Percentiles rank a stretch among this genome's conserved stretches.
Conservation (phyloP, 2,329 filamentous ascomycete genomes). For the Cytospora piceicola region DNA sequence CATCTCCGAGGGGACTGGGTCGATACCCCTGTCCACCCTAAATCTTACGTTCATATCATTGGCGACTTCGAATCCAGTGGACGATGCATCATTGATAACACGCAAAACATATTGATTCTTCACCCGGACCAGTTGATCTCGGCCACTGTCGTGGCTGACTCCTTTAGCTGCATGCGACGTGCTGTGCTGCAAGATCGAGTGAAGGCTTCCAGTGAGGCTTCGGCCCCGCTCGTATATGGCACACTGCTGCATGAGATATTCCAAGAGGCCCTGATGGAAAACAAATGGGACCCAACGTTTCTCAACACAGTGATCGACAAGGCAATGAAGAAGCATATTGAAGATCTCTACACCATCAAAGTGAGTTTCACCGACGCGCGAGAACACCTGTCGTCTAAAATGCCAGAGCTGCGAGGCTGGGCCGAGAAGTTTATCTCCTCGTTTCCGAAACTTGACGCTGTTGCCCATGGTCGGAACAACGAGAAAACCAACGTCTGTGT, state of each 20-base stretch:
- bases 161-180: constrained; percentile 86
- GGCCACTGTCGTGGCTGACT: constrained; percentile 94
- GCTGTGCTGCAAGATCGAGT: constrained; percentile 94
- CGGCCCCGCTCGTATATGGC: constrained; percentile 84
- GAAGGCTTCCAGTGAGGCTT: constrained; percentile 83
- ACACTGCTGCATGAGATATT: constrained; percentile 95
- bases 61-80: constrained; percentile 72
- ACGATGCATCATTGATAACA: constrained; percentile 81
- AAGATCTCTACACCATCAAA: constrained; percentile 87
- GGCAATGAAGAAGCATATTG: constrained; percentile 76
- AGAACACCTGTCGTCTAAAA: constrained; percentile 81
- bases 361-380: constrained; percentile 73
- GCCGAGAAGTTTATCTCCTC: constrained; percentile 77
- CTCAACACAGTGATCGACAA: constrained; percentile 68
- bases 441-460: constrained; percentile 65
- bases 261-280: constrained; percentile 82
- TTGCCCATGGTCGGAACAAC: constrained; percentile 79
- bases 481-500: constrained; percentile 80
- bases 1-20: constrained; percentile 85
- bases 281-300: constrained; percentile 76
- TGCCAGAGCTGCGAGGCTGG: constrained; percentile 82
- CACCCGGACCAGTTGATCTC: constrained; percentile 96
- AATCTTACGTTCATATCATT: constrained; percentile 84
- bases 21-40: constrained; percentile 74
- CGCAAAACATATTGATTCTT: constrained; percentile 81